Evolutionary conservation across 805 yeast genomes (phyloP), one percentile per base, ranked within the genome.

Genomic region (Candida odintsovae): DNA sequence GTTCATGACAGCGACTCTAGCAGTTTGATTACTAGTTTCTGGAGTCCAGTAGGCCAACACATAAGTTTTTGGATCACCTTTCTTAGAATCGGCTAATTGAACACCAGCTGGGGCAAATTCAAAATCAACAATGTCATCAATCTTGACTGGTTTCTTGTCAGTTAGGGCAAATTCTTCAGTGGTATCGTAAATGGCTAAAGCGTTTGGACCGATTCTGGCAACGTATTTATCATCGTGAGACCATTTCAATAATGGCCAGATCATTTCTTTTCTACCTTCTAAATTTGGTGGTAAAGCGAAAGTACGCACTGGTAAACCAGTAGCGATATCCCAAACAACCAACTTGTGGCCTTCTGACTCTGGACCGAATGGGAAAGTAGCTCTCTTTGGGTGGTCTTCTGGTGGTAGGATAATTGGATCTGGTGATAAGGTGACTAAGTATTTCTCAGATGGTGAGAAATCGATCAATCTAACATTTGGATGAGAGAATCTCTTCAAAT

Each of bases 221-320:
- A 96, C 87, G 74, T 82, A 94, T 67, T 80, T 82, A 69, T 88
- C 96, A 69, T 94, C 95, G 59, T 71, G 75, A 40, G 97, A 88
- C 98, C 98, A 94, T 71, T 90, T 90, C 66, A 94, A 83, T 60
- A 92, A 79, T 42, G 99, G 99, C 99, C 99, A 94, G 51, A 85
- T 81, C 82, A 82, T 78, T 49, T 76, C 80, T 69, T 77, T 80
- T 68, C 77, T 77, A 41, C 68, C 65, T 61, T 82, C 83, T 62
- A 83, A 71, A 61, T 79, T 75, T 51, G 88, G 86, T 49, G 92
- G 87, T 60, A 92, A 74, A 26, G 97, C 95, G 77, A 94, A 92
- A 15, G 97, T 86, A 66, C 96, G 82, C 51, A 82, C 80, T 42
- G 92, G 87, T 52, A 86, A 75, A 52, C 94, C 92, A 25, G 96